phyloP scores from a whole-genome alignment of 106 monocot species.

The Dendrobium chrysotoxum region DNA sequence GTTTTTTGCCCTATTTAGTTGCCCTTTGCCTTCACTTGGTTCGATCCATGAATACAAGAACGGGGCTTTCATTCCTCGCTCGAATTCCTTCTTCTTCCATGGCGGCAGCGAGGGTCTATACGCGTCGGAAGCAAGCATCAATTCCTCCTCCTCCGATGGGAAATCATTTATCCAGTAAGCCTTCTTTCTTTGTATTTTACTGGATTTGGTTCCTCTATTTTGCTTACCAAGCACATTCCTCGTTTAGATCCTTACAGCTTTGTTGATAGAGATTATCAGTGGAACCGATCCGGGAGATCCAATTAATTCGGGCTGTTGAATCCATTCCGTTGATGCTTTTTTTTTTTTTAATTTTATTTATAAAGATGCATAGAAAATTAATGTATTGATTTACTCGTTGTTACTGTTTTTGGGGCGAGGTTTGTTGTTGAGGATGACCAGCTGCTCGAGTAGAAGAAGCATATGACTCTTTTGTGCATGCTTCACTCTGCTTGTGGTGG shows the following conservation, averaged over 20 bases:
- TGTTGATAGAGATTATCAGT: not conserved
- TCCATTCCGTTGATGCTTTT: not conserved
- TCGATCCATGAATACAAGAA: slow-evolving; percentile 83
- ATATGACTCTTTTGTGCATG: not conserved
- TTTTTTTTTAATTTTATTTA: not conserved
- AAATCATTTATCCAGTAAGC: slow-evolving; percentile 76
- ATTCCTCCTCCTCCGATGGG: slow-evolving; percentile 37
- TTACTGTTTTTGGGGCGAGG: not conserved
- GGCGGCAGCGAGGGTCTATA: slow-evolving; percentile 97
- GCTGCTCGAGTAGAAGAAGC: not conserved
- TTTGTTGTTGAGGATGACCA: not conserved
- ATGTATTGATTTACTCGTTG: not conserved
- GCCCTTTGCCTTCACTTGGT: slow-evolving; percentile 17
- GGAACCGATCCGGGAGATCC: not conserved
- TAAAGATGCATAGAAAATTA: not conserved
- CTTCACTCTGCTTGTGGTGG: not conserved
- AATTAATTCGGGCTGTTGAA: not conserved
- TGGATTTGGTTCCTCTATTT: not conserved
- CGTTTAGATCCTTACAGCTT: not conserved
- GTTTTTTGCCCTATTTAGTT: slow-evolving; percentile 24
- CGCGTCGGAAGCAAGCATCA: slow-evolving; percentile 34
- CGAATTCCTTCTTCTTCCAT: slow-evolving; percentile 97
- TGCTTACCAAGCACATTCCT: not conserved
- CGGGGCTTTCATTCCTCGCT: slow-evolving; percentile 52
- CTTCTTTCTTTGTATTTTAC: not conserved